Evolutionary conservation across 176 grass and related monocot species (phyloP).

Genomic region (Typha latifolia): DNA sequence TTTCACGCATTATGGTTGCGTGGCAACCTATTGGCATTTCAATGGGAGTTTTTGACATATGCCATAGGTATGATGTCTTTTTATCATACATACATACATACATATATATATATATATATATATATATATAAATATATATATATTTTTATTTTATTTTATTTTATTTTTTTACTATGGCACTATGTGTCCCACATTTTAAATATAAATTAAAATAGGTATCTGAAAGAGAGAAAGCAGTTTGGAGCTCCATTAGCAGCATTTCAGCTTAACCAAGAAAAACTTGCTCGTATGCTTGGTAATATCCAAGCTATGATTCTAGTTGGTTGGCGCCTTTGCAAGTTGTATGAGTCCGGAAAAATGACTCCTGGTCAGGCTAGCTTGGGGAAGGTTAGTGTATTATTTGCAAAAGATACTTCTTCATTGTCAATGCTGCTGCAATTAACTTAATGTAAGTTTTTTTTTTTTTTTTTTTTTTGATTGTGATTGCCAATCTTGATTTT

Average conservation of each 20-base stretch:
- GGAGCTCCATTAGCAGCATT: conserved; percentile 56
- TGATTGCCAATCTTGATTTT: background rate
- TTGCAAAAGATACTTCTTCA: background rate
- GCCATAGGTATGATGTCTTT: conserved; percentile 31
- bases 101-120: too few species aligned
- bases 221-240: conserved; percentile 78
- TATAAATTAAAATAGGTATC: conserved; percentile 36
- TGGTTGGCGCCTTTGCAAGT: conserved; percentile 73
- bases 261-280: conserved; percentile 73
- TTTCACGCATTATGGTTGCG: conserved; percentile 71
- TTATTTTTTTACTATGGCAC: background rate
- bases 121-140: too few species aligned
- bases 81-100: too few species aligned
- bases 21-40: conserved; percentile 69
- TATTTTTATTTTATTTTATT: too few species aligned
- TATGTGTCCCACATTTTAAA: background rate
- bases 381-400: conserved; percentile 45
- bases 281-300: conserved; percentile 68
- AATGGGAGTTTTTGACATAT: conserved; percentile 68
- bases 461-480: background rate
- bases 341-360: conserved; percentile 75
- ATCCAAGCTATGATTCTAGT: conserved; percentile 70
- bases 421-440: background rate
- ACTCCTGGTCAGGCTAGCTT: conserved; percentile 58
- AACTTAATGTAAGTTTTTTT: conserved; percentile 4